Evolutionary conservation across 129 eudicot genomes (phyloP), one percentile per base, ranked within the genome.

Genomic region (Centella asiatica): DNA sequence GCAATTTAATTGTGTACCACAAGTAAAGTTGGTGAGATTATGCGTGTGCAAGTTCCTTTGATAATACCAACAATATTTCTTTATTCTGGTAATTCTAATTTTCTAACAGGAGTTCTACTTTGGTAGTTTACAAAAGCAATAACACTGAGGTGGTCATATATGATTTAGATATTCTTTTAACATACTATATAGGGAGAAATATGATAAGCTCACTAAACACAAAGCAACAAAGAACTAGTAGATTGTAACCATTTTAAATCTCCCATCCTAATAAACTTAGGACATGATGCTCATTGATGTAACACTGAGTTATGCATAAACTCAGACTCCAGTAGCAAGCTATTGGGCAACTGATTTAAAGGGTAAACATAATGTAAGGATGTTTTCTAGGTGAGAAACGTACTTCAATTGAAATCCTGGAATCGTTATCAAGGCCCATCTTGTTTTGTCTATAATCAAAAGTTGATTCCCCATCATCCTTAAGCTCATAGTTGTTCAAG

Each of bases 351-450:
- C 34, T 64, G n/a, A 64, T 40, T 64, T 50, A 53, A 3, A 32
- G 19, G 4, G 26, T 2, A 52, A 52, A 24, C 18, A 12, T 23
- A 46, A 49, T 34, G 14, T 22, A 65, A 46, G n/a, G 28, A 50
- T 9, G 14, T 23, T 50, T 19, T 50, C 9, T 20, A 50, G 24
- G 48, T 44, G 27, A n/a, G 23, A 68, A 75, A 28, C 76, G 74
- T 75, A 90, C 97, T 95, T 90, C 97, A 82, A 78, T 62, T 27
- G 77, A 78, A 48, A 81, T 82, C 37, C 76, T 71, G 70, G 57
- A 59, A 69, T 72, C 69, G 63, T 62, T 73, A 29, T 87, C 95
- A 45, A 67, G 28, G 42, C 84, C 85, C 46, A 65, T 78, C 70
- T 78, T 82, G 50, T 72, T 76, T 50, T 61, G 71, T 53, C 80